Evolutionary conservation across 352 stramenopile genomes (phyloP), one percentile per base, ranked within the genome.

Genomic region (Globisporangium acanthophoron): DNA sequence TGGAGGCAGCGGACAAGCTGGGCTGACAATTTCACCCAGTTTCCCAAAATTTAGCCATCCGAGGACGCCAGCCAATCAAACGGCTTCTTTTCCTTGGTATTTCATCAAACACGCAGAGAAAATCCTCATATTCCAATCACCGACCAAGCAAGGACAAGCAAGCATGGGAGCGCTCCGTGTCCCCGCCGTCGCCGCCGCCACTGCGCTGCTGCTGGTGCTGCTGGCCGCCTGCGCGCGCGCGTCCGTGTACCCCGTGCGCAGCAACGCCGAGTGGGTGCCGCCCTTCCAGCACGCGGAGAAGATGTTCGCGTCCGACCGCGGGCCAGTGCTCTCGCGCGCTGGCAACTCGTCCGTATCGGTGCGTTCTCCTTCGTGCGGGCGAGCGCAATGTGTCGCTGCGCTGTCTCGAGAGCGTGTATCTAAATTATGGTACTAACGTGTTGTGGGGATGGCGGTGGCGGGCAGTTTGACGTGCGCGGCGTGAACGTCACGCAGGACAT

Each of bases 241-340:
- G 46, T 92, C 83, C 16, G 85, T 90, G 51, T 92, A 92, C 58
- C 74, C 73, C 6, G 65, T 92, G 16, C n/a, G 73, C 45, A 90
- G 76, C 61, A 80, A 73, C 56, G 40, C 40, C 5, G 69, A 82
- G 35, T 92, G 83, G 83, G 73, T 92, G 40, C 83, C 83, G 2
- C 76, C 85, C 3, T 92, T 88, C 61, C 85, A 94, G 63, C 83
- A 85, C 54, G 83, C 85, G 8, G 85, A 94, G 65, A 94, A 94
- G 67, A 79, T 94, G 52, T 94, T 94, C 62, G 85, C 80, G 18
- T 87, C 73, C 5, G 61, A 94, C 57, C 58, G 82, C 7, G 85
- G 85, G 0, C 85, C 85, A 0, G 66, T 94, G 21, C 68, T 94
- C 44, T 78, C 79, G 43, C 73, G 74, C 59, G 54, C 54, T 0